Evolutionary conservation across 495 filamentous ascomycete species (phyloP).

Genomic region (Penicillium parvum): DNA sequence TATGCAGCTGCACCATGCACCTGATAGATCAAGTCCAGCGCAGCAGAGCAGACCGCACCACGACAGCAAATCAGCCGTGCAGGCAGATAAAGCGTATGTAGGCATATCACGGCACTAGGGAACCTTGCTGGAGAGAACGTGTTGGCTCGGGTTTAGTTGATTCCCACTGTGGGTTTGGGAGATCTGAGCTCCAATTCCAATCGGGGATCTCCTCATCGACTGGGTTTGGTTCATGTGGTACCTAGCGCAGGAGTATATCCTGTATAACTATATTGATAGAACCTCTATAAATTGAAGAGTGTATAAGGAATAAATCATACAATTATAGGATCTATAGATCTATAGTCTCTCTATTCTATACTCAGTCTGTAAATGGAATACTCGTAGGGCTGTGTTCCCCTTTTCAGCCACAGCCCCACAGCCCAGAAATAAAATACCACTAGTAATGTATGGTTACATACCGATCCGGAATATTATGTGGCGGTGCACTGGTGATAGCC

Average conservation of each 20-base stretch:
- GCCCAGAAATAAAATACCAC: neutral
- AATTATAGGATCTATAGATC: too few species aligned
- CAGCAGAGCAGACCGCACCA: neutral
- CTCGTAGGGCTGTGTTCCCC: conserved; percentile 11
- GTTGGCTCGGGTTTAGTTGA: neutral
- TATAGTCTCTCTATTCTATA: too few species aligned
- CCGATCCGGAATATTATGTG: too few species aligned
- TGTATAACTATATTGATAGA: too few species aligned
- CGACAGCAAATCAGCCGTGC: neutral
- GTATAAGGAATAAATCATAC: too few species aligned
- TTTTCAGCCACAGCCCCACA: conserved; percentile 7
- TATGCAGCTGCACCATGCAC: too few species aligned
- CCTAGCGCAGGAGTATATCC: too few species aligned
- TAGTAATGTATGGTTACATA: too few species aligned
- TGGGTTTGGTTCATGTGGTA: neutral
- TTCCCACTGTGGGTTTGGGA: neutral
- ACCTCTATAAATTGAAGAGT: too few species aligned
- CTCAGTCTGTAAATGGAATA: too few species aligned
- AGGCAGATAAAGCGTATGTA: neutral
- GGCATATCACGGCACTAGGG: neutral
- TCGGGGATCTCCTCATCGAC: conserved; percentile 2
- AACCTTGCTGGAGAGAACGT: neutral
- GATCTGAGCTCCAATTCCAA: neutral
- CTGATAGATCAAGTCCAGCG: neutral
- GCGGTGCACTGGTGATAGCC: conserved; percentile 6